Evolutionary conservation across 352 stramenopile genomes (phyloP), one percentile per base, ranked within the genome.

Genomic region (Blastocystis sp.): DNA sequence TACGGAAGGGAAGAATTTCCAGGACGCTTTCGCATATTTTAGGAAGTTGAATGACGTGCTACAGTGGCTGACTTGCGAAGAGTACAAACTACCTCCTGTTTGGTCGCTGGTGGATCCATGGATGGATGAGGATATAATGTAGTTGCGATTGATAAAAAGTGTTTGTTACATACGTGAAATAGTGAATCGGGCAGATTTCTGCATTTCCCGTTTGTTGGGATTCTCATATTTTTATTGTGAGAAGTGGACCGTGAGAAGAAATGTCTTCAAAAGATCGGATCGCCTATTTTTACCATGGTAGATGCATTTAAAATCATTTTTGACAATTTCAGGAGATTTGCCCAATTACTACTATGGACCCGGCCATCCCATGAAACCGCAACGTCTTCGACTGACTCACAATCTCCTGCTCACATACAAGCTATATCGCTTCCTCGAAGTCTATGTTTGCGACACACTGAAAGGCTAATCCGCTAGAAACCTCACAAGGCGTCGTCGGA

Each of bases 401-500:
- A 96, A 99, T 90, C 93, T 99, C 2, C 94, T 99, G 53, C 92
- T 99, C n/a, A 95, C 95, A 59, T 99, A 99, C 92, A 96, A 97
- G 39, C 91, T 99, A 26, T 99, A 99, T 92, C 94, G 95, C 65
- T 96, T 99, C 92, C 98, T 99, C 96, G 96, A 99, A 90, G 96
- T 98, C 54, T 99, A 98, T 93, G 93, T 96, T 93, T 50, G 93
- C 16, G 18, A 50, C 16, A 16, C 16, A 30, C 26, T 20, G n/a
- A 26, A 6, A 59, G 9, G 11, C 68, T 66, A 16, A 53, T 24
- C 30, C 26, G n/a, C 45, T 82, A 91, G 79, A 90, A 93, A 45
- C 94, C 93, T 37, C 94, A 95, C 90, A 91, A 93, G 37, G 94
- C 94, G 3, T 93, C 90, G 34, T 79, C 62, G 18, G 93, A 97